These are phyloP conservation scores for Malus sieversii DNA, from an alignment of 306 rosid species.

Conservation along the genomic window DNA sequence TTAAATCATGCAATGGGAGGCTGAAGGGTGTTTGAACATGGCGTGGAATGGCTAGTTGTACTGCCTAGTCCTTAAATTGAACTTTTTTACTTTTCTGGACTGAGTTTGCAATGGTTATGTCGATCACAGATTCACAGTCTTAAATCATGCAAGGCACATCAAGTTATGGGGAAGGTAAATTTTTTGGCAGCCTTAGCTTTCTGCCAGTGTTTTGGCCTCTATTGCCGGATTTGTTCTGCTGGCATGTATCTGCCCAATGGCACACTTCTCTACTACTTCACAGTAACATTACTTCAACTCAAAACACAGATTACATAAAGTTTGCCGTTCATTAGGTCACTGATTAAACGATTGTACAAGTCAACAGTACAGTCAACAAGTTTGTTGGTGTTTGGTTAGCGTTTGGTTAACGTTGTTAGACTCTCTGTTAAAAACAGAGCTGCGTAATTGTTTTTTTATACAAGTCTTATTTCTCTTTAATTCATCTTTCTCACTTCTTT, in stretches of 20 bases:
- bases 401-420: too few relatives aligned
- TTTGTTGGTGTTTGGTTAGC: too few relatives aligned
- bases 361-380: too few relatives aligned
- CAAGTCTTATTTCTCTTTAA: too few relatives aligned
- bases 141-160: conserved; percentile 6
- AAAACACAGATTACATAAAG: neutral
- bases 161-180: conserved; percentile 51
- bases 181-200: conserved; percentile 28
- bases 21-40: neutral
- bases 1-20: neutral
- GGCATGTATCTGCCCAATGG: neutral
- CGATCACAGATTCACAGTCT: neutral
- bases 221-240: conserved; percentile 25
- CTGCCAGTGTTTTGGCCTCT: conserved; percentile 37
- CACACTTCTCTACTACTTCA: neutral
- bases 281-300: neutral
- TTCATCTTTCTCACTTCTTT: too few relatives aligned
- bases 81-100: neutral
- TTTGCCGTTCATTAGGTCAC: neutral
- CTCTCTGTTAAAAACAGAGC: too few relatives aligned
- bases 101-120: neutral
- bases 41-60: neutral
- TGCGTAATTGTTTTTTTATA: too few relatives aligned
- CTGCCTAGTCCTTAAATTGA: neutral
- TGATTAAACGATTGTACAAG: too few relatives aligned